Evolutionary conservation across 2,329 filamentous ascomycete species (phyloP).

Genomic region (Parascedosporium putredinis): DNA sequence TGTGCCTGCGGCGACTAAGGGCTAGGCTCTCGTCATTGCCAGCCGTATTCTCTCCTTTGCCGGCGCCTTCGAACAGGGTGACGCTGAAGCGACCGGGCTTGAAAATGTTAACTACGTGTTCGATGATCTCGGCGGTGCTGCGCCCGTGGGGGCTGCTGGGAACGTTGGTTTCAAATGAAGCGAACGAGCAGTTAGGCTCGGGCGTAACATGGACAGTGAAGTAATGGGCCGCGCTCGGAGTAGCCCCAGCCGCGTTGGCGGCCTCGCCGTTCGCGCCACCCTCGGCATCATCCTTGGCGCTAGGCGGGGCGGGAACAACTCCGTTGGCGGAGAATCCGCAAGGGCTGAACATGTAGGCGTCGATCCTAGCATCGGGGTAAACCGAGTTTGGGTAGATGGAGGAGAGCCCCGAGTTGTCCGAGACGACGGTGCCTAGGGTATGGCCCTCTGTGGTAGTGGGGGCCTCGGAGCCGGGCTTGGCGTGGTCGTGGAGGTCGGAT

Average conservation of each 20-base stretch:
- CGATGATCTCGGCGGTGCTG: constrained; percentile 80
- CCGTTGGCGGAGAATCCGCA: constrained; percentile 97
- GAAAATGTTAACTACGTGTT: constrained; percentile 93
- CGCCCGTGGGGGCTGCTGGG: constrained; percentile 79
- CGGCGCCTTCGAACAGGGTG: constrained; percentile 88
- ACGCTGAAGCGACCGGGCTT: constrained; percentile 96
- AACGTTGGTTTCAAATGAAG: constrained; percentile 97
- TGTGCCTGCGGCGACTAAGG: constrained; percentile 43
- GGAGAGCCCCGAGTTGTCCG: constrained; percentile 78
- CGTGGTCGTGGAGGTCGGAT: constrained; percentile 34
- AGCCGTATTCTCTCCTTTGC: constrained; percentile 29
- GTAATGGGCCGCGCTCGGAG: constrained; percentile 61
- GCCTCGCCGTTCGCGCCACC: constrained; percentile 17
- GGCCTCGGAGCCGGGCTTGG: constrained; percentile 54
- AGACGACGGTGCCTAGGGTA: constrained; percentile 82
- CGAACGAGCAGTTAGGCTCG: constrained; percentile 93
- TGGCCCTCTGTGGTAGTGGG: constrained; percentile 80
- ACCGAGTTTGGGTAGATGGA: constrained; percentile 77
- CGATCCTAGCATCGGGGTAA: constrained; percentile 87
- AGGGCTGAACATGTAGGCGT: constrained; percentile 91
- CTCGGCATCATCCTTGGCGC: constrained; percentile 24
- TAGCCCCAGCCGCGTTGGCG: too few species aligned
- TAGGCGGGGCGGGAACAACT: constrained; percentile 69
- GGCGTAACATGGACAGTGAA: constrained; percentile 98
- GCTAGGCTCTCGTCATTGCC: constrained; percentile 26